These are phyloP conservation scores for Raffaelea arxii DNA, from an alignment of 2,329 filamentous ascomycete genomes.

Conservation along the genomic window DNA sequence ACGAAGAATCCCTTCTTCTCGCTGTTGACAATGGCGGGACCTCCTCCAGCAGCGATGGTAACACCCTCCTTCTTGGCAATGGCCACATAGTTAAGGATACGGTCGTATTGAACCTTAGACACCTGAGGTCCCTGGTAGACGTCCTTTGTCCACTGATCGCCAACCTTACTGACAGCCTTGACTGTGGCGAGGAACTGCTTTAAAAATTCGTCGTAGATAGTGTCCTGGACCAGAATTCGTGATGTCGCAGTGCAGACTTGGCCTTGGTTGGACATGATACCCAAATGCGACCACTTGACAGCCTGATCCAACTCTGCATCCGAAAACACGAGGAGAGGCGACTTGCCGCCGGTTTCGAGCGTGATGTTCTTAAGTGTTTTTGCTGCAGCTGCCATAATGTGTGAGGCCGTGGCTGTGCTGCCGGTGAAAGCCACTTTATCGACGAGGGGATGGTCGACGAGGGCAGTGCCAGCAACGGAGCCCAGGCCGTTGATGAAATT, in stretches of 20 bases:
- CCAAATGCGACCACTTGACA: constrained; percentile 38
- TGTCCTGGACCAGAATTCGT: constrained; percentile 48
- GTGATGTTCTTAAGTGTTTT: constrained; percentile 50
- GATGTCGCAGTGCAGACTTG: constrained; percentile 52
- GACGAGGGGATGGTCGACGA: constrained; percentile 53
- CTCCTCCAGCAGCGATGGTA: constrained; percentile 48
- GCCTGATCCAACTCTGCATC: constrained; percentile 53
- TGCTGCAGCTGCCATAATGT: constrained; percentile 59
- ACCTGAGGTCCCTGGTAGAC: constrained; percentile 63
- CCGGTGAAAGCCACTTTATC: constrained; percentile 71
- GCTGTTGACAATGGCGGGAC: constrained; percentile 3
- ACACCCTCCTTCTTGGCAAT: constrained; percentile 56
- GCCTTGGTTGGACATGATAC: constrained; percentile 46
- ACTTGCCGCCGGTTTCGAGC: constrained; percentile 52
- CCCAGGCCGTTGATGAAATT: constrained; percentile 64
- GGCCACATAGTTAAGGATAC: constrained; percentile 57
- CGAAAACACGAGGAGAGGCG: constrained; percentile 47
- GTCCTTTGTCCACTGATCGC: constrained; percentile 53
- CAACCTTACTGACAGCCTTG: constrained; percentile 50
- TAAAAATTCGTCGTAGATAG: constrained; percentile 50
- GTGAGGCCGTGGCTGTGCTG: constrained; percentile 53
- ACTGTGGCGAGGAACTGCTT: constrained; percentile 49
- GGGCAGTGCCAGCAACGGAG: constrained; percentile 52
- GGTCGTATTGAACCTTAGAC: constrained; percentile 57
- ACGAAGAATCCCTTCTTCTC: constrained; percentile 24